Base-by-base conservation (phyloP, 495 filamentous ascomycete species). In the Mytilinidion resinicola region DNA sequence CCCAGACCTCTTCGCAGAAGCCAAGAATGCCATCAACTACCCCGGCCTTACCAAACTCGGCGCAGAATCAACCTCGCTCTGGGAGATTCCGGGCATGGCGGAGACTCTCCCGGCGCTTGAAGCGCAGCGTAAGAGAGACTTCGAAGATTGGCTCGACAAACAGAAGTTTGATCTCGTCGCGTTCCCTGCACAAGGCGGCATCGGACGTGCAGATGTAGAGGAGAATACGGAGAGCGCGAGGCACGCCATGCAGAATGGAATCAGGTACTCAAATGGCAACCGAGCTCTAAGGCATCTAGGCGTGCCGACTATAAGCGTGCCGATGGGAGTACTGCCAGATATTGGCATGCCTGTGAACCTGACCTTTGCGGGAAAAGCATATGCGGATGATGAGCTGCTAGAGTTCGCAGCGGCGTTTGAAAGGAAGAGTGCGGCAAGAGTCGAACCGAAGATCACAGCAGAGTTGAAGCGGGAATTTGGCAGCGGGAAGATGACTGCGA, bases 181-280 rank as follows among this genome's bases (percentile, higher is more conserved):
- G 1, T 72, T 70, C 39, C 71, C 70, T 3, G 61, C 68, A 4
- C 60, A 62, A 43, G 71, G 67, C 33, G 70, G 72, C 44, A 66
- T 72, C 8, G 69, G 61, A 5, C 51, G 41, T 25, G 70, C 67
- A 2, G 65, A 74, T 56, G 35, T 63, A 4, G 70, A 74, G 4
- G 43, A 17, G 12, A 67, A 69, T 51, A 19, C 53, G 5, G 60
- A 66, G 14, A 62, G 57, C 33, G 67, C 69, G 7, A 36, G 19
- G 20, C 43, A 64, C 35, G 62, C 60, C 11, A 57, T 54, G 43
- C 60, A 65, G 47, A 69, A 74, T 51, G 70, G 72, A 10, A 67
- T 74, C 12, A 59, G 60, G 14, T 73, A 70, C 44, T 66, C 62
- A 1, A 71, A 74, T 53, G 72, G 72, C 12, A 69, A 70, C 61